phyloP scores from a whole-genome alignment of 805 yeast genomes.

The Candida maltosa region DNA sequence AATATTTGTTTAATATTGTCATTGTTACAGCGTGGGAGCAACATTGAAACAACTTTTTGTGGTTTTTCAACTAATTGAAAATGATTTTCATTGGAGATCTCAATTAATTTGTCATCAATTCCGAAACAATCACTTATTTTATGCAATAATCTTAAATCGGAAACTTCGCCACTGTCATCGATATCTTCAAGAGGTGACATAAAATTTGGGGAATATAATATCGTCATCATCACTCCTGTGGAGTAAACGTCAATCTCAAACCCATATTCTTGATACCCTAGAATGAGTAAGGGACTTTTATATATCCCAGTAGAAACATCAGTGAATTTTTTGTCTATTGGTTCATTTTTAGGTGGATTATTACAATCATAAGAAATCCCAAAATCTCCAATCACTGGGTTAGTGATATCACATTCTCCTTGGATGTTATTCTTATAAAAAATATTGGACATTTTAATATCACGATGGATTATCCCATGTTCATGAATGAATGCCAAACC shows the following conservation, averaged over 20 bases:
- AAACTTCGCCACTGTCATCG: slow-evolving; percentile 33
- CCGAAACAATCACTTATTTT: slow-evolving; percentile 50
- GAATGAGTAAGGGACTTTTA: slow-evolving; percentile 71
- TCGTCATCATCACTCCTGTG: slow-evolving; percentile 58
- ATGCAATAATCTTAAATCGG: slow-evolving; percentile 59
- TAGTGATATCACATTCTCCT: slow-evolving; percentile 13
- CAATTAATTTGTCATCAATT: no score
- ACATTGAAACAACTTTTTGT: no score
- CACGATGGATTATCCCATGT: slow-evolving; percentile 38
- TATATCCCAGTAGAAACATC: slow-evolving; percentile 66
- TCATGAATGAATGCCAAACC: slow-evolving; percentile 28
- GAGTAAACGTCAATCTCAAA: slow-evolving; percentile 70
- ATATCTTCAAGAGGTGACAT: slow-evolving; percentile 23
- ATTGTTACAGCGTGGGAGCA: slow-evolving; percentile 17
- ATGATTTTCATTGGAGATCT: no score
- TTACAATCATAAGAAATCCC: slow-evolving; percentile 45
- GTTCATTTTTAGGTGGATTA: slow-evolving; percentile 5
- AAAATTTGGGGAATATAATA: slow-evolving; percentile 38
- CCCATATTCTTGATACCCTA: slow-evolving; percentile 55
- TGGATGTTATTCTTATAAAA: slow-evolving; percentile 18
- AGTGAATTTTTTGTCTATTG: slow-evolving; percentile 43
- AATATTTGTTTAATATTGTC: slow-evolving; percentile 24
- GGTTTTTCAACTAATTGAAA: no score
- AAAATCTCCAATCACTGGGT: slow-evolving; percentile 55
- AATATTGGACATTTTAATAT: slow-evolving; percentile 37